Conservation (phyloP, 495 filamentous ascomycete genomes). For the Trichoderma reesei region DNA sequence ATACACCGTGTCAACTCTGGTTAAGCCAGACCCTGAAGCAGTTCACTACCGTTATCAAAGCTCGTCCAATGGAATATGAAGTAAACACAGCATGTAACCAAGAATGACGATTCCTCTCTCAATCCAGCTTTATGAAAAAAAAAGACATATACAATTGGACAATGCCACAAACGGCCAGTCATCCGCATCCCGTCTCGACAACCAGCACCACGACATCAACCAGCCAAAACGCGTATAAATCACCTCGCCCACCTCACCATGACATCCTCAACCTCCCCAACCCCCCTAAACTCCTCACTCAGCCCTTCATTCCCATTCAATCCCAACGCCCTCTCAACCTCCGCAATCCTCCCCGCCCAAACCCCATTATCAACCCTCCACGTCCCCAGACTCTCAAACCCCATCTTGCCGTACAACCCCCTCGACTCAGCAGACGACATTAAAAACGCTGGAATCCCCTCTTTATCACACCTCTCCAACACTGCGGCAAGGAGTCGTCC, state of each 20-base stretch:
- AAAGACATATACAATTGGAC: no score
- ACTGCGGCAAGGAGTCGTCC: neutral
- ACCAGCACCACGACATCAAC: no score
- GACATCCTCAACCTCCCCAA: neutral
- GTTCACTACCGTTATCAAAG: no score
- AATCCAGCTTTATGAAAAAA: no score
- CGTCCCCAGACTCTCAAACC: neutral
- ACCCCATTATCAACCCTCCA: neutral
- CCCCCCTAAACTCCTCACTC: neutral
- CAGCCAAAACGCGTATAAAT: neutral
- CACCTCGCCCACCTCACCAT: neutral
- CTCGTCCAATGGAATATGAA: no score
- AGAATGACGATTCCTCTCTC: no score
- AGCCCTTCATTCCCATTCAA: neutral
- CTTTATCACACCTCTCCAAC: neutral
- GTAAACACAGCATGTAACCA: no score
- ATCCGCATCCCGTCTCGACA: no score
- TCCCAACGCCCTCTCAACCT: neutral
- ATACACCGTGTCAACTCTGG: no score
- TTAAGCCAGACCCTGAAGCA: no score
- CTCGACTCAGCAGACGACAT: neutral
- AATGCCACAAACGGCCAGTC: no score
- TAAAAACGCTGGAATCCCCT: neutral
- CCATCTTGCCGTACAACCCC: neutral
- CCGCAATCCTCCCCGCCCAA: neutral